A percentile compares a stretch with the other conserved stretches of the same genome.
These are phyloP conservation scores for Dryas integrifolia DNA, from an alignment of 331 rosid species.

Conservation along the genomic window DNA sequence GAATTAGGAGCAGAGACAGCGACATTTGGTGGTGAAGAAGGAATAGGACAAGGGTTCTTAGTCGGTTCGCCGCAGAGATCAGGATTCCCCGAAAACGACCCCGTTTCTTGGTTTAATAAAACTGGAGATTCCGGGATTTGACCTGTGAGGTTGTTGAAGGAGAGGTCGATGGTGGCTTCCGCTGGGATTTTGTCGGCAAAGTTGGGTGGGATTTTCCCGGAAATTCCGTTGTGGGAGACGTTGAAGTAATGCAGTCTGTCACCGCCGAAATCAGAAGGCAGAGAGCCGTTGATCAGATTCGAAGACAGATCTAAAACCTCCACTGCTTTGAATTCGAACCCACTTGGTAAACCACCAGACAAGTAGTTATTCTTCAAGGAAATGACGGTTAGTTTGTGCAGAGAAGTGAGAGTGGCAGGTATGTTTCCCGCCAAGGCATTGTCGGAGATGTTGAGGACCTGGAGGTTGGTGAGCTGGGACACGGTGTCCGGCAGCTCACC, in stretches of 20 bases:
- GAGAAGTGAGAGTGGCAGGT: constrained; percentile 42
- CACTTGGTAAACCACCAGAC: constrained; percentile 49
- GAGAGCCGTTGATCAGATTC: constrained; percentile 72
- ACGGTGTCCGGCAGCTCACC: constrained; percentile 52
- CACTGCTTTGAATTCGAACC: constrained; percentile 25
- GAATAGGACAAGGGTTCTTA: constrained; percentile 50
- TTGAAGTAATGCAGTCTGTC: constrained; percentile 49
- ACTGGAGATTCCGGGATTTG: constrained; percentile 46
- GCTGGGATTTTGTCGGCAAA: constrained; percentile 51
- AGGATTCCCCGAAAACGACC: constrained; percentile 51
- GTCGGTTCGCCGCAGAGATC: constrained; percentile 61
- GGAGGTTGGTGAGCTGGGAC: constrained; percentile 38
- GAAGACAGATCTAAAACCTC: constrained; percentile 72
- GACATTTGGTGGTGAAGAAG: constrained; percentile 46
- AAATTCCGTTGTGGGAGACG: constrained; percentile 60
- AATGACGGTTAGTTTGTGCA: constrained; percentile 43
- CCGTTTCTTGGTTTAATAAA: constrained; percentile 38
- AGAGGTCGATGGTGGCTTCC: constrained; percentile 61
- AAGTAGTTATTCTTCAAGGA: constrained; percentile 65
- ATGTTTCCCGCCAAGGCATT: constrained; percentile 71
- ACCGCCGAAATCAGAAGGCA: constrained; percentile 61
- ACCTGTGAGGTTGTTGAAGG: constrained; percentile 70
- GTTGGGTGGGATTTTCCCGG: constrained; percentile 55
- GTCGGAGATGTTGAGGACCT: constrained; percentile 68
- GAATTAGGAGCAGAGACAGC: constrained; percentile 42